Percentiles rank a stretch among this genome's conserved stretches.
phyloP scores from a whole-genome alignment of 2,329 filamentous ascomycete genomes.

The Penicillium concentricum region DNA sequence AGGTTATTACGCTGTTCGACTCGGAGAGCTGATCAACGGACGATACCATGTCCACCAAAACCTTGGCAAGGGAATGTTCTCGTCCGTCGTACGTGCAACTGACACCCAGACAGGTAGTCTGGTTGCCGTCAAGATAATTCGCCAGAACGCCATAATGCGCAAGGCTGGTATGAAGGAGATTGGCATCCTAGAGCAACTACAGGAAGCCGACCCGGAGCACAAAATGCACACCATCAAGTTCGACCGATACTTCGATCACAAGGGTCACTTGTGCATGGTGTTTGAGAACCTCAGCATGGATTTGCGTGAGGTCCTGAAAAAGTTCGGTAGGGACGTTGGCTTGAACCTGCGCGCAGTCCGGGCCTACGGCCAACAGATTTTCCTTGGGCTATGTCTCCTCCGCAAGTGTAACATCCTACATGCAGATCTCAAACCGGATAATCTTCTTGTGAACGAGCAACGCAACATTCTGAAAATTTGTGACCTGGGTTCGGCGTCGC shows the following conservation, averaged over 20 bases:
- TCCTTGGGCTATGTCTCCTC: conserved; percentile 81
- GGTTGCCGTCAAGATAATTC: conserved; percentile 98
- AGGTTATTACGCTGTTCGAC: conserved; percentile 93
- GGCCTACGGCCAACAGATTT: conserved; percentile 90
- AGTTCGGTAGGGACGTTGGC: conserved; percentile 91
- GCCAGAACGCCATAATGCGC: conserved; percentile 87
- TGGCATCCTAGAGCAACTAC: conserved; percentile 84
- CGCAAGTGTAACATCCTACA: conserved; percentile 92
- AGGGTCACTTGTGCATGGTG: conserved; percentile 91
- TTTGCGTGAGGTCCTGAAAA: conserved; percentile 87
- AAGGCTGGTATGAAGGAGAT: conserved; percentile 95
- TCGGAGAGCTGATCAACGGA: conserved; percentile 83
- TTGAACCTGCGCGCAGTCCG: conserved; percentile 86
- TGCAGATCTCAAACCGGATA: conserved; percentile 96
- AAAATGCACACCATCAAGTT: conserved; percentile 91
- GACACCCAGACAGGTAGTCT: conserved; percentile 71
- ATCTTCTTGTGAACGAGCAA: conserved; percentile 85
- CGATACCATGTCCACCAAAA: conserved; percentile 86
- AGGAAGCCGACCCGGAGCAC: conserved; percentile 79
- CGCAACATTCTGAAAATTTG: conserved; percentile 89
- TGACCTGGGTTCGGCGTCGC: conserved; percentile 93
- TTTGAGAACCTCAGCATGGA: conserved; percentile 95
- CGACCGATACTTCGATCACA: conserved; percentile 86
- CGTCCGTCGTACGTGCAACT: conserved; percentile 84
- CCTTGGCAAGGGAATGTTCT: conserved; percentile 93